These are phyloP conservation scores for Blastobotrys mokoenaii DNA, from an alignment of 805 yeast species.

Conservation along the genomic window DNA sequence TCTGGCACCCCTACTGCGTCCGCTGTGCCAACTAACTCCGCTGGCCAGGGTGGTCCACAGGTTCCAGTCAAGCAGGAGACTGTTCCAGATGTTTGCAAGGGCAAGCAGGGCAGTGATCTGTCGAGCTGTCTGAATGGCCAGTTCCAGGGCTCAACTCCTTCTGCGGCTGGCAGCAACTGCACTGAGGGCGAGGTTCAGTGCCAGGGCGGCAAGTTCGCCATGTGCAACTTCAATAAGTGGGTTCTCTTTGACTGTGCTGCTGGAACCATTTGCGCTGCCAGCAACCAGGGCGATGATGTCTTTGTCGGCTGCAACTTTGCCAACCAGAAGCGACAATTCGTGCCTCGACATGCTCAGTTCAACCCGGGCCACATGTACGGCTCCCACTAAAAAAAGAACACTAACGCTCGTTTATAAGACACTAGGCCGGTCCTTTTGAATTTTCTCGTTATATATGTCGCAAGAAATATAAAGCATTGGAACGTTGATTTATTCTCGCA, in stretches of 20 bases:
- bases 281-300: conserved; percentile 32
- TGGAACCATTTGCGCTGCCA: conserved; percentile 55
- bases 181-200: conserved; percentile 46
- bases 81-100: conserved; percentile 9
- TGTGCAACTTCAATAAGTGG: conserved; percentile 54
- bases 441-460: too few species aligned
- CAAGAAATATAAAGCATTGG: too few species aligned
- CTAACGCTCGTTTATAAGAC: too few species aligned
- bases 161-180: conserved; percentile 10
- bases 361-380: too few species aligned
- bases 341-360: too few species aligned
- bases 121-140: conserved; percentile 9
- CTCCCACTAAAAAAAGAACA: too few species aligned
- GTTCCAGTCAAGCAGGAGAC: not conserved
- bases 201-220: conserved; percentile 42
- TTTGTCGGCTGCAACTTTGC: conserved; percentile 41
- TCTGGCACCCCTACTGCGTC: conserved; percentile 14
- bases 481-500: too few species aligned
- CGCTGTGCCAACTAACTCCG: conserved; percentile 8
- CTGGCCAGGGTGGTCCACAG: conserved; percentile 1
- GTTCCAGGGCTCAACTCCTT: conserved; percentile 1
- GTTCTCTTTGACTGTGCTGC: conserved; percentile 48
- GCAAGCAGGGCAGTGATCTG: conserved; percentile 7
- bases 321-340: conserved; percentile 8
- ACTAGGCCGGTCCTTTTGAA: too few species aligned